A percentile compares a stretch with the other conserved stretches of the same genome.
Conservation (phyloP, 2,329 filamentous ascomycete species). For the Zymoseptoria pseudotritici region DNA sequence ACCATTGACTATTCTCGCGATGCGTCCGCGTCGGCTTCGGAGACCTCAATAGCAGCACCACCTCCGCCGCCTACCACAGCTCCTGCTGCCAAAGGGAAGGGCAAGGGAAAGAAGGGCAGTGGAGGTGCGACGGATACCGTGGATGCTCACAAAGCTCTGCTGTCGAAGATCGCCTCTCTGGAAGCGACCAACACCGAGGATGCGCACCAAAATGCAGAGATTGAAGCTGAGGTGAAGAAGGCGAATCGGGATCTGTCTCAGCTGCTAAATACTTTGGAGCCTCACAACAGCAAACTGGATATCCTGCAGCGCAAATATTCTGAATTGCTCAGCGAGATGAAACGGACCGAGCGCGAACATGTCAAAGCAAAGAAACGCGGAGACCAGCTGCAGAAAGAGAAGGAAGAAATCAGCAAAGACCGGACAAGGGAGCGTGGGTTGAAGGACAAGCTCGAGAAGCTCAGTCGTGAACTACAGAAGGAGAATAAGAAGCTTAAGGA, state of each 20-base stretch:
- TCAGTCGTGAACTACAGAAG: conserved; percentile 87
- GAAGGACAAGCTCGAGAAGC: conserved; percentile 94
- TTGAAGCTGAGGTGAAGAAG: conserved; percentile 90
- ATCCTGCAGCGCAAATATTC: conserved; percentile 84
- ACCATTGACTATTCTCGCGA: conserved; percentile 25
- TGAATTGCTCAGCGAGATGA: conserved; percentile 89
- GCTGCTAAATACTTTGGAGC: conserved; percentile 79
- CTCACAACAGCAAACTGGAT: conserved; percentile 84
- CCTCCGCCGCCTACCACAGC: conserved; percentile 39
- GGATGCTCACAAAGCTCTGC: conserved; percentile 84
- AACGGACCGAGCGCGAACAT: conserved; percentile 87
- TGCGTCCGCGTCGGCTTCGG: conserved; percentile 22
- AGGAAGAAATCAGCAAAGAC: conserved; percentile 81
- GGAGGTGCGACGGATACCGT: conserved; percentile 72
- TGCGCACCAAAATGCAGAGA: conserved; percentile 92
- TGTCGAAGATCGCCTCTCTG: conserved; percentile 88
- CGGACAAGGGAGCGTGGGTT: conserved; percentile 82
- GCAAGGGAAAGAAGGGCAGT: conserved; percentile 48
- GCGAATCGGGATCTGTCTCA: conserved; percentile 85
- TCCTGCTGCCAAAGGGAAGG: conserved; percentile 62
- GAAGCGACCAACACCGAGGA: conserved; percentile 89
- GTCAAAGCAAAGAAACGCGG: conserved; percentile 92
- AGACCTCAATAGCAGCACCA: conserved; percentile 25
- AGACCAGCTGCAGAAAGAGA: conserved; percentile 92
- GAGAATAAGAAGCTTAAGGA: conserved; percentile 99